Evolutionary conservation across 2,329 filamentous ascomycete species (phyloP), one percentile per base, ranked within the genome.

Genomic region (Fusarium pseudograminearum): DNA sequence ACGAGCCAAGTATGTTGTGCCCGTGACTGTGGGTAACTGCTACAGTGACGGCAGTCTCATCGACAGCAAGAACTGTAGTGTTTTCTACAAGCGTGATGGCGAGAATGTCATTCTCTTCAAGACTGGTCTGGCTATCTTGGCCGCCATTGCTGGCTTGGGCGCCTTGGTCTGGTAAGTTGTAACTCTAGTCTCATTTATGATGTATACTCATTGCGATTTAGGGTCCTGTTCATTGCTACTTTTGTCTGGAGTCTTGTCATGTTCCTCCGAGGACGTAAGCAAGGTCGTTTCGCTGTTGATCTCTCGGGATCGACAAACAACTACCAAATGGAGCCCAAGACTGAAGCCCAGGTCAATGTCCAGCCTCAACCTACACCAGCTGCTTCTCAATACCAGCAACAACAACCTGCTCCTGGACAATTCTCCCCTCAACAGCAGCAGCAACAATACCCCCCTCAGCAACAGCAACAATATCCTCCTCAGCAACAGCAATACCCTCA

Each of bases 71-170:
- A 72, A 70, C 18, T 84, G 83, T 64, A 69, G 45, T 8, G 50
- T 52, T 2, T 40, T 78, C 24, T 74, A 70, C 48, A 75, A 71
- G 71, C 65, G 74, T 34, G 66, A 57, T 16, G 47, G 26, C 0
- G 62, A 61, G 30, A 54, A 67, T 31, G 77, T 78, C 24, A 76
- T 83, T 33, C 78, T 82, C 20, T 76, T 77, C 50, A 69, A 80
- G 48, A 74, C 57, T 10, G 82, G 79, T 2, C 71, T 79, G 14
- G 76, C 67, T 20, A 70, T 79, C 57, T 72, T 84, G 53, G 77
- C 80, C 16, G 80, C 78, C 9, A 76, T 82, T 10, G 83, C 83
- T 3, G 82, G 81, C 11, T 47, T 85, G 2, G 82, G 81, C 24
- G 83, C 83, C 18, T 59, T 85, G 6, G 69, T 81, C 56, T 80